phyloP scores from a whole-genome alignment of 1,139 yeast genomes.

The Magnusiomyces fungicola region DNA sequence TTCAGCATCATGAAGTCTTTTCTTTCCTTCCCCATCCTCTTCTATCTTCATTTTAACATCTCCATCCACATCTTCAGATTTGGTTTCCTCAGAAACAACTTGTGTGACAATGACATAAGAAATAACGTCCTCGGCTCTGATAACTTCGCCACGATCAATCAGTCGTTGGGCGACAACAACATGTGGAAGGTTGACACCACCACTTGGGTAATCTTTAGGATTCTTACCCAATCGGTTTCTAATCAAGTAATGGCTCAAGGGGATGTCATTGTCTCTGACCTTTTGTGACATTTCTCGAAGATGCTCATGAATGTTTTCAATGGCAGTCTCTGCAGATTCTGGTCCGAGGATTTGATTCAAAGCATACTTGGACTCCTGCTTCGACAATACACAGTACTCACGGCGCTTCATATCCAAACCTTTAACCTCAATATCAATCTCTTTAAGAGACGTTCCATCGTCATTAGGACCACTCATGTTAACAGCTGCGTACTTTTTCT shows the following conservation, averaged over 20 bases:
- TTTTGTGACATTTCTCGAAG: conserved; percentile 54
- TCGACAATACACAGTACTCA: conserved; percentile 89
- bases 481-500: conserved; percentile 96
- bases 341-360: conserved; percentile 66
- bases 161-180: conserved; percentile 87
- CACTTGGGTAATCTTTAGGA: conserved; percentile 34
- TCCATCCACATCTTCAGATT: conserved; percentile 15
- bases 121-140: conserved; percentile 85
- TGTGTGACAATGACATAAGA: conserved; percentile 60
- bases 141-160: conserved; percentile 70
- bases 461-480: conserved; percentile 43
- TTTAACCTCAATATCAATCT: conserved; percentile 70
- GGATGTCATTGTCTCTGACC: conserved; percentile 53
- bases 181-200: conserved; percentile 68
- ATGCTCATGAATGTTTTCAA: conserved; percentile 65
- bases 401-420: conserved; percentile 97
- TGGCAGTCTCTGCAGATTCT: conserved; percentile 68
- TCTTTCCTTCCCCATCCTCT: neutral
- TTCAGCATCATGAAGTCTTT: neutral
- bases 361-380: conserved; percentile 74
- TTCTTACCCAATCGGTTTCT: conserved; percentile 37
- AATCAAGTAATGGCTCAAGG: conserved; percentile 49
- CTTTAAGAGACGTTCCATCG: conserved; percentile 33
- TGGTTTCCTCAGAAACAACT: conserved; percentile 17
- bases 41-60: conserved; percentile 19